phyloP scores from a whole-genome alignment of 768 basidiomycete species.

The Flagelloscypha sp. region DNA sequence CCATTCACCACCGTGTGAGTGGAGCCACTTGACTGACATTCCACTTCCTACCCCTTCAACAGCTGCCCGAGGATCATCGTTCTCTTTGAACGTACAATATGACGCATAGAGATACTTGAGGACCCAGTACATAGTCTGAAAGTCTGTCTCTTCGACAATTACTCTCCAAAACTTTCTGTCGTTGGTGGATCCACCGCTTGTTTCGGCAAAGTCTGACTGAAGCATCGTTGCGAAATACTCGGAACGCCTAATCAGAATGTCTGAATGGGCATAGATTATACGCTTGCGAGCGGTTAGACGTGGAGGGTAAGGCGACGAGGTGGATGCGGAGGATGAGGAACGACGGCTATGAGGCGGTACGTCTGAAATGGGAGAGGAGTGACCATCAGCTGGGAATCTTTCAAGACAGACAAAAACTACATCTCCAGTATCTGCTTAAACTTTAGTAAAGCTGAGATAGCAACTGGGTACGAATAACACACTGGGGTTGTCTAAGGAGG shows the following conservation, averaged over 20 bases:
- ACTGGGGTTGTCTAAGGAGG: constrained; percentile 68
- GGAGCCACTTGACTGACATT: constrained; percentile 54
- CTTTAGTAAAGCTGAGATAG: background rate
- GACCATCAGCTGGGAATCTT: constrained; percentile 22
- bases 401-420: constrained; percentile 72
- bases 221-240: constrained; percentile 78
- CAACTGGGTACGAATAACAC: constrained; percentile 16
- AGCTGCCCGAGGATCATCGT: constrained; percentile 60
- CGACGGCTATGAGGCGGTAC: constrained; percentile 24
- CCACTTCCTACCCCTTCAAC: constrained; percentile 63
- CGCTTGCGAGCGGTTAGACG: constrained; percentile 59
- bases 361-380: constrained; percentile 18
- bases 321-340: constrained; percentile 35
- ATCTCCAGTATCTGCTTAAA: constrained; percentile 56
- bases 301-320: constrained; percentile 31
- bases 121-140: constrained; percentile 71
- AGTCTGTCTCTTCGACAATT: constrained; percentile 73
- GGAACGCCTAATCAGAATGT: constrained; percentile 64
- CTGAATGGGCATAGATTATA: constrained; percentile 70
- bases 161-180: constrained; percentile 56
- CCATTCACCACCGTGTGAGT: constrained; percentile 46
- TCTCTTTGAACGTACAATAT: constrained; percentile 60
- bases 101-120: constrained; percentile 72
- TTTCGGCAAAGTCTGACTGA: constrained; percentile 63
- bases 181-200: constrained; percentile 23